These are phyloP conservation scores for Pyricularia grisea DNA, from an alignment of 2,329 filamentous ascomycete genomes.

Conservation along the genomic window DNA sequence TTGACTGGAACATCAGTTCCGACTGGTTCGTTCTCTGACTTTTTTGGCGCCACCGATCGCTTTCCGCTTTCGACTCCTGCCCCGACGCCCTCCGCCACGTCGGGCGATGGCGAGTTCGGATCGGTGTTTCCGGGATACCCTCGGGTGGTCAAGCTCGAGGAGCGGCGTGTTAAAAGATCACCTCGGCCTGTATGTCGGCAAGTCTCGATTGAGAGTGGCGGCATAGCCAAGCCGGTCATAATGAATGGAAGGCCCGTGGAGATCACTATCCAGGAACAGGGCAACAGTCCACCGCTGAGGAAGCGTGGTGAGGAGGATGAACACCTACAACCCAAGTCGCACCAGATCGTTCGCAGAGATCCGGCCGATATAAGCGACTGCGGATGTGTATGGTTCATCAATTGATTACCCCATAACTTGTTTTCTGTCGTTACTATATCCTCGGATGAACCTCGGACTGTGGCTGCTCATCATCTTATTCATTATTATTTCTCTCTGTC, in stretches of 20 bases:
- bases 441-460: not conserved
- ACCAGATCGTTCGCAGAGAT: slow-evolving; percentile 10
- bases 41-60: not conserved
- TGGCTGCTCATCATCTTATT: not conserved
- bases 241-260: slow-evolving; percentile 28
- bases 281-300: not conserved
- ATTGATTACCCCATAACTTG: slow-evolving; percentile 19
- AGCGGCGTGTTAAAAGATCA: slow-evolving; percentile 33
- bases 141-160: slow-evolving; percentile 43
- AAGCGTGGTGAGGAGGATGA: not conserved
- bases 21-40: not conserved
- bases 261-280: slow-evolving; percentile 32
- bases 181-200: slow-evolving; percentile 36
- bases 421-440: not conserved
- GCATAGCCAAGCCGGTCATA: slow-evolving; percentile 25
- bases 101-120: slow-evolving; percentile 8
- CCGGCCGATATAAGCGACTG: slow-evolving; percentile 35
- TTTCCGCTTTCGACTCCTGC: slow-evolving; percentile 7
- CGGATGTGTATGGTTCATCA: slow-evolving; percentile 44
- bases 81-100: slow-evolving; percentile 8
- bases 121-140: slow-evolving; percentile 31
- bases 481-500: not conserved
- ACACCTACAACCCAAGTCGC: not conserved
- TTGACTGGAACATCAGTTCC: not conserved
- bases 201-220: slow-evolving; percentile 31